A percentile compares a stretch with the other conserved stretches of the same genome.
These are phyloP conservation scores for Solanum paucissectum DNA, from an alignment of 257 asterid species.

Conservation along the genomic window DNA sequence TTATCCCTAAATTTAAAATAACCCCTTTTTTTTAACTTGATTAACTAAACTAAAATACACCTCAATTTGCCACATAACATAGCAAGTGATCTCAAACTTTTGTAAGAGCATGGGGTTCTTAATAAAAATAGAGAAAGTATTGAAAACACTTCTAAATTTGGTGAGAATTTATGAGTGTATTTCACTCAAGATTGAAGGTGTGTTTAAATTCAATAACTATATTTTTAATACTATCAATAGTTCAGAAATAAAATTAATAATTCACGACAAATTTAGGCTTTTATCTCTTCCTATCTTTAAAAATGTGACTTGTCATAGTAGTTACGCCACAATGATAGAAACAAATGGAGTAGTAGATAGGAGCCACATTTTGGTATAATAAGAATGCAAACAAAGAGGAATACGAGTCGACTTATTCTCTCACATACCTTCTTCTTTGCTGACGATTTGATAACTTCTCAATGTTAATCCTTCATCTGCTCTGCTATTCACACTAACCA, in stretches of 20 bases:
- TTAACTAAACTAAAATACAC: no score
- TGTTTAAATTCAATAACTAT: no score
- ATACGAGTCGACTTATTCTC: not conserved
- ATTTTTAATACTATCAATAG: no score
- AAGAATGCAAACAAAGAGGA: not conserved
- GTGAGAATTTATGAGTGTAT: no score
- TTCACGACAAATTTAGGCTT: fast-evolving
- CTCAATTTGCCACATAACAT: fast-evolving
- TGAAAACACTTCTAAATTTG: no score
- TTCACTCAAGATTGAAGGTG: no score
- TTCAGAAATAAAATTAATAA: no score
- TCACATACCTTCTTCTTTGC: not conserved
- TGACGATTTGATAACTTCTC: not conserved
- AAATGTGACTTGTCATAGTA: not conserved
- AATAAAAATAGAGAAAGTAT: no score
- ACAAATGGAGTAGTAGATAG: not conserved
- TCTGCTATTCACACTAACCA: not conserved
- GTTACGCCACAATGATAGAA: not conserved
- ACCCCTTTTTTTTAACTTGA: no score
- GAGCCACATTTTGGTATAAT: not conserved
- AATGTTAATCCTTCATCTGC: not conserved
- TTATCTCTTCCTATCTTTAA: no score
- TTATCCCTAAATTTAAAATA: no score
- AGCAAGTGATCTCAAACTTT: no score
- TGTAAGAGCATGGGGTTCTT: fast-evolving